These are phyloP conservation scores for Leptographium wingfieldii DNA, from an alignment of 2,329 filamentous ascomycete species.

Conservation along the genomic window DNA sequence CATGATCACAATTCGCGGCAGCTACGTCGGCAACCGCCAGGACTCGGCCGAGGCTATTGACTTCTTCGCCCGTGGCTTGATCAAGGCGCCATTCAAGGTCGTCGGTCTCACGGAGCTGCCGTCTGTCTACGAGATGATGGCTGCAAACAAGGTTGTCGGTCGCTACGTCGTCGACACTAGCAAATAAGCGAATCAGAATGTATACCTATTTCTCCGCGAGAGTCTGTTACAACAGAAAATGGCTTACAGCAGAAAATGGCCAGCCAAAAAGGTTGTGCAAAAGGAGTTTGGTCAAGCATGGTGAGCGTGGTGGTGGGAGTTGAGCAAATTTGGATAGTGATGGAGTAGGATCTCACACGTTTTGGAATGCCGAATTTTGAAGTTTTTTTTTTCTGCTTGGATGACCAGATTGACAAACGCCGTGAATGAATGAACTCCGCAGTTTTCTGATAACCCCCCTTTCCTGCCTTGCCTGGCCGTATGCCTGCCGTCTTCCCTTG, in stretches of 20 bases:
- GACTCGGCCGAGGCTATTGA: constrained; percentile 84
- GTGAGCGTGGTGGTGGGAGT: too few relatives aligned
- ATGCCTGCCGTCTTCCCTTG: not conserved
- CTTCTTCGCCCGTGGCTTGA: constrained; percentile 72
- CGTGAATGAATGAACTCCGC: not conserved
- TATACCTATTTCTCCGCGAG: too few relatives aligned
- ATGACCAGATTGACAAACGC: not conserved
- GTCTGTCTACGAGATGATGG: constrained; percentile 67
- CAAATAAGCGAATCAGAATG: constrained; percentile 15
- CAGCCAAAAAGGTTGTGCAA: not conserved
- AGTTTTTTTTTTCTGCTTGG: not conserved
- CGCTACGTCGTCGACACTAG: constrained; percentile 68
- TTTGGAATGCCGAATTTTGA: not conserved
- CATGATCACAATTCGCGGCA: constrained; percentile 88
- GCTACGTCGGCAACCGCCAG: constrained; percentile 84
- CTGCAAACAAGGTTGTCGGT: constrained; percentile 58
- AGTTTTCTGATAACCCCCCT: too few relatives aligned
- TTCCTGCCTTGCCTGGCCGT: too few relatives aligned
- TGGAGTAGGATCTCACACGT: not conserved
- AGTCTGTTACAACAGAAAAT: too few relatives aligned
- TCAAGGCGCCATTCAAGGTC: constrained; percentile 78
- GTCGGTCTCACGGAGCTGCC: constrained; percentile 70
- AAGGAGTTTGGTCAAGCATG: not conserved
- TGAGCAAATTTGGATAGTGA: not conserved
- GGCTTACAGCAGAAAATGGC: too few relatives aligned